These are phyloP conservation scores for Arthrobotrys entomopaga DNA, from an alignment of 2,329 filamentous ascomycete genomes.

Conservation along the genomic window DNA sequence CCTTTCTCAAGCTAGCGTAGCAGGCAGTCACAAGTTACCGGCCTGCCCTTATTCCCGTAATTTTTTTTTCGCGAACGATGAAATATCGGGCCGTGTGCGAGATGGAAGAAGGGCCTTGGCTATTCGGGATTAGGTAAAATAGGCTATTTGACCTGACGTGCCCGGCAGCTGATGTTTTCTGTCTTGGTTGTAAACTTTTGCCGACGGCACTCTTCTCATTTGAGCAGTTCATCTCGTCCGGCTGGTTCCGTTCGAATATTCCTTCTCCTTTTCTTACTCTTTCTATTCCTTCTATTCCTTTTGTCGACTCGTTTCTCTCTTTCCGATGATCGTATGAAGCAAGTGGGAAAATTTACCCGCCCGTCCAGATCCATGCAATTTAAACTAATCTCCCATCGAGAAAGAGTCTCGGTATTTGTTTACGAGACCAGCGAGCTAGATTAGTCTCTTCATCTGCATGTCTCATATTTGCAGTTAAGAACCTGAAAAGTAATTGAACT, in stretches of 20 bases:
- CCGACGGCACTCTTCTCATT: no score
- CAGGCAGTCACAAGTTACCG: not conserved
- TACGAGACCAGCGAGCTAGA: not conserved
- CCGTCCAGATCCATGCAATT: slow-evolving; percentile 1
- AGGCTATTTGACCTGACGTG: slow-evolving; percentile 22
- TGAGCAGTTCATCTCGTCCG: no score
- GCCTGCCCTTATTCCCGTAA: slow-evolving; percentile 5
- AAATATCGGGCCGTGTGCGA: not conserved
- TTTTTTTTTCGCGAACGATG: slow-evolving; percentile 1
- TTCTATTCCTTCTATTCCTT: no score
- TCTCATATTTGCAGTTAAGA: not conserved
- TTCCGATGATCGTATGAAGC: not conserved
- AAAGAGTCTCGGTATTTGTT: not conserved
- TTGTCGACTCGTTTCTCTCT: no score
- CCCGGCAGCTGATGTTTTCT: not conserved
- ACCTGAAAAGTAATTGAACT: no score
- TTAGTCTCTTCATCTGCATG: not conserved
- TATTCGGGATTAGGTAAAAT: slow-evolving; percentile 37
- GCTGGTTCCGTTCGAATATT: no score
- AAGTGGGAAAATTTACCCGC: slow-evolving; percentile 8
- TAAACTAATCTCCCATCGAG: not conserved
- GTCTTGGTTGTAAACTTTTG: no score
- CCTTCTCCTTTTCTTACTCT: no score
- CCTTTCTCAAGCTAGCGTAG: no score
- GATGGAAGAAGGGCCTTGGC: no score